Evolutionary conservation across 75 land plant species (phyloP), one percentile per base, ranked within the genome.

Genomic region (Pseudotsuga menziesii): DNA sequence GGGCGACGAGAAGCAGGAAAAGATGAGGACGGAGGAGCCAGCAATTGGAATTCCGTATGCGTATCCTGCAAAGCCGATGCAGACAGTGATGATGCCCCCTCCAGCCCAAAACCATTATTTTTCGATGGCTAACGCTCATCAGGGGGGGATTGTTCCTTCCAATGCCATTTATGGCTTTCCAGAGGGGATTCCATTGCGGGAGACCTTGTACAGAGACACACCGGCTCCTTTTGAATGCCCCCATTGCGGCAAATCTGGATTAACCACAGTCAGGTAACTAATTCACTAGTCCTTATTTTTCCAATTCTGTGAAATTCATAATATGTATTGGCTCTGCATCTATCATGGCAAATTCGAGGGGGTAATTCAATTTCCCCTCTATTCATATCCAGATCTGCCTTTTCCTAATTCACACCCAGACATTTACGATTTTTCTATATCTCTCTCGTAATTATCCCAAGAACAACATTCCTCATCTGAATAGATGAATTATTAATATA

Each of bases 151-250:
- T 80, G 62, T 90, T 36, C 98, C 98, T 17, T 86, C 97, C 36
- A 90, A 93, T 82, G 97, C 98, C 29, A 73, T 95, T 27, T 82
- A 75, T 78, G 88, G 86, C 16, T 86, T 88, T 56, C 90, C 91
- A 17, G 82, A 85, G 44, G 97, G 98, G 17, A 87, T 95, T 66
- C 92, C 91, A 7, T 56, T 94, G 79, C 98, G 77, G 70, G 94
- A 95, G 79, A 95, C 98, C 57, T 82, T 93, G 69, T 93, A 56
- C 77, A 80, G 88, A 20, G 98, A 95, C 78, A 93, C 98, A 17
- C 94, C 92, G 0, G 98, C 97, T 5, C 98, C 97, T 54, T 93
- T 93, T 75, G 81, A 82, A 62, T 95, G 98, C 87, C 80, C 86
- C 36, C 84, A 89, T 78, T 95, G 98, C 74, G 92, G 91, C 16